Base-by-base conservation (phyloP, 805 yeast genomes). In the Candida ovalis region DNA sequence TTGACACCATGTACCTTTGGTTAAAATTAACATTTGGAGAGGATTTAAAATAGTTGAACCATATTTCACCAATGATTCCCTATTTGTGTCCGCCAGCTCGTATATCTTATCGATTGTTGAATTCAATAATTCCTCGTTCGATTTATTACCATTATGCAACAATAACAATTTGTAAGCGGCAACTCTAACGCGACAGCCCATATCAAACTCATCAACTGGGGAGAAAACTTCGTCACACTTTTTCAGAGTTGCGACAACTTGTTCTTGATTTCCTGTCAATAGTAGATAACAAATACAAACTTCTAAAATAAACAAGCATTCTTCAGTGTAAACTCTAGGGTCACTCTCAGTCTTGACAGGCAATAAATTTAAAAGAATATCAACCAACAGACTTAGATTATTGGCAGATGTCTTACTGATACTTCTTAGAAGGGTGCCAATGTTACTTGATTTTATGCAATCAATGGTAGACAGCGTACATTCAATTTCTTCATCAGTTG, bases 401-500 rank as follows among this genome's bases (percentile, higher is more conserved):
- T 60, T 66, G 2, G 49, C 56, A 49, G 44, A 67, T 59, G 61
- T 63, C 43, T 61, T 66, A 42, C 78, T 70, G 9, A 82, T 72
- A 19, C 73, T 73, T 42, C 75, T 76, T 50, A 89, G 75, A 1
- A 89, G 69, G 1, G 73, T 71, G 3, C 76, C 65, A 4, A 90
- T 69, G 43, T 78, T 77, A 52, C 94, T 81, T 0, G 92, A 80
- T 45, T 79, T 79, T 44, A 92, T 75, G 62, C 97, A 92, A 55
- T 91, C 96, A 39, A 85, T 69, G 0, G 97, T 86, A 4, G 89
- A 83, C 13, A 86, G 65, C 0, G 98, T 88, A 4, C 88, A 78
- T 53, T 90, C 96, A 43, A 94, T 84, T 57, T 92, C 97, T 60
- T 88, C 96, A 48, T 88, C 95, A 1, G 95, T 80, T 12, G 99